phyloP scores from a whole-genome alignment of 495 filamentous ascomycete species.

The Pyrenula massariospora region DNA sequence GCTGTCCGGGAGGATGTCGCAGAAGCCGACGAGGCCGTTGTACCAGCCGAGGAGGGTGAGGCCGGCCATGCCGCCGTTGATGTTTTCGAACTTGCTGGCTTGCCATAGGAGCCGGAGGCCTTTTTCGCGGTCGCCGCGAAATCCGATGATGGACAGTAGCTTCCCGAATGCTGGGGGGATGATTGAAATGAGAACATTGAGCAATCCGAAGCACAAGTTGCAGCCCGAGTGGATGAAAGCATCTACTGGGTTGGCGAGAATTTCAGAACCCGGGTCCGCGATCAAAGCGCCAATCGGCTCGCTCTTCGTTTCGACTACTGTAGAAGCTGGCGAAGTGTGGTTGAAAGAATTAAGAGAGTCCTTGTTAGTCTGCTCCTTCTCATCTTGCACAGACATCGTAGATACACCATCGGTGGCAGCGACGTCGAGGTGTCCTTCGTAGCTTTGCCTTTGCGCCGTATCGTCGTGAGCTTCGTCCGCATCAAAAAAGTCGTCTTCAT shows the following conservation, averaged over 20 bases:
- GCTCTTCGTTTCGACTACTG: constrained; percentile 11
- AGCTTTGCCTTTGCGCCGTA: constrained; percentile 7
- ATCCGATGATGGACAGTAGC: constrained; percentile 80
- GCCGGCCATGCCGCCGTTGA: constrained; percentile 84
- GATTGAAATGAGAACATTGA: constrained; percentile 78
- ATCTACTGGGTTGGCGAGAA: constrained; percentile 62
- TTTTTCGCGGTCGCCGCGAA: constrained; percentile 76
- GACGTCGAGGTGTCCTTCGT: constrained; percentile 22
- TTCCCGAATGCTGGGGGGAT: constrained; percentile 80
- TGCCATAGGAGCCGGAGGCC: constrained; percentile 87
- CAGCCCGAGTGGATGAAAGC: constrained; percentile 79
- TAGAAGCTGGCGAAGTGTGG: constrained; percentile 2
- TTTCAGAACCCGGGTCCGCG: constrained; percentile 37
- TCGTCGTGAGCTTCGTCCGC: constrained; percentile 21
- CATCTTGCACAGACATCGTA: constrained; percentile 20
- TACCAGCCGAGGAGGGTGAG: constrained; percentile 75
- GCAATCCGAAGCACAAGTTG: constrained; percentile 78
- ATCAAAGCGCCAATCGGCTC: constrained; percentile 20
- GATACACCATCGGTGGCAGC: constrained; percentile 8
- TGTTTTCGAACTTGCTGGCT: constrained; percentile 72
- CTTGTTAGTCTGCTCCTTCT: constrained; percentile 8
- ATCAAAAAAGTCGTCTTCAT: constrained; percentile 31
- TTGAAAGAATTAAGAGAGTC: background rate
- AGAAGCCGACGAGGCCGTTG: constrained; percentile 72
- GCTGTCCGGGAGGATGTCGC: constrained; percentile 67